Evolutionary conservation across 2,329 filamentous ascomycete species (phyloP).

Genomic region (Penicillium sp.): DNA sequence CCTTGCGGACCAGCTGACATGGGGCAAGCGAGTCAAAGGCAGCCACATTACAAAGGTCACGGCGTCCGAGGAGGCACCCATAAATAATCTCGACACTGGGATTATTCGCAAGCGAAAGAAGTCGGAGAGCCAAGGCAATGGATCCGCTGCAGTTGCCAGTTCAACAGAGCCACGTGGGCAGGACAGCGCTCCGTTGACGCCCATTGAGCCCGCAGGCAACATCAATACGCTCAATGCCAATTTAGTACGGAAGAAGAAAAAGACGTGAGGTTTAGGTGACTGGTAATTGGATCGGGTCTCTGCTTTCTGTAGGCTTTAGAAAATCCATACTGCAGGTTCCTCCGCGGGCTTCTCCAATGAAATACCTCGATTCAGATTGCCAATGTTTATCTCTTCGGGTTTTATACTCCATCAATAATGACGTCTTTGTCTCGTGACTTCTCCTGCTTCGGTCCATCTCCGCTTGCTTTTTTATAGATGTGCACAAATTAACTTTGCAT

Average conservation of each 20-base stretch:
- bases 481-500: too few relatives aligned
- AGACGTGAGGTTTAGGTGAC: slow-evolving; percentile 20
- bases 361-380: too few relatives aligned
- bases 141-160: slow-evolving; percentile 6
- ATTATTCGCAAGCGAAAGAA: slow-evolving; percentile 40
- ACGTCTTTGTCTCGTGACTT: too few relatives aligned
- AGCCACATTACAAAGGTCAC: slow-evolving; percentile 17
- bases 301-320: too few relatives aligned
- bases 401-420: too few relatives aligned
- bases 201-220: slow-evolving; percentile 13
- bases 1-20: slow-evolving; percentile 33
- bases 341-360: too few relatives aligned
- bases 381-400: too few relatives aligned
- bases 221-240: slow-evolving; percentile 38
- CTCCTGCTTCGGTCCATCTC: too few relatives aligned
- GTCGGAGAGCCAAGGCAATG: slow-evolving; percentile 14
- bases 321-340: too few relatives aligned
- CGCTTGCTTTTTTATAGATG: too few relatives aligned
- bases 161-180: slow-evolving; percentile 4
- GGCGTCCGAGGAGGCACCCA: slow-evolving; percentile 6
- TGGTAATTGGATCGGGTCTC: too few relatives aligned
- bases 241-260: slow-evolving; percentile 40
- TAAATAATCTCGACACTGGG: slow-evolving; percentile 26
- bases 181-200: slow-evolving; percentile 1
- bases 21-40: slow-evolving; percentile 35